A percentile compares a stretch with the other conserved stretches of the same genome.
phyloP scores from a whole-genome alignment of 2,329 filamentous ascomycete genomes.

The Ceratocystis cubensis region DNA sequence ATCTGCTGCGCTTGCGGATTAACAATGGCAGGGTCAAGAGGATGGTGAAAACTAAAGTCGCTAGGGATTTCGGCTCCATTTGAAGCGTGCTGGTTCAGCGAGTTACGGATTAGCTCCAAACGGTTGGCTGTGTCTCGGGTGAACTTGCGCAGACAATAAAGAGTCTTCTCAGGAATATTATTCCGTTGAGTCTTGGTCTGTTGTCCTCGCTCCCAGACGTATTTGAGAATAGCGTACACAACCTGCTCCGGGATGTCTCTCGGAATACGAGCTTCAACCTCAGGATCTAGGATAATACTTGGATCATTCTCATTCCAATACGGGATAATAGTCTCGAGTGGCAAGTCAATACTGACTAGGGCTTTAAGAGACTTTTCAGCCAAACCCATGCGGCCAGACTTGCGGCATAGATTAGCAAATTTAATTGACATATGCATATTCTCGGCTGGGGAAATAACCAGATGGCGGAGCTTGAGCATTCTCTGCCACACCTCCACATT shows the following conservation, averaged over 20 bases:
- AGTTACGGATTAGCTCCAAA: slow-evolving; percentile 41
- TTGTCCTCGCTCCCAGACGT: slow-evolving; percentile 80
- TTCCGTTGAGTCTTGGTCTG: slow-evolving; percentile 32
- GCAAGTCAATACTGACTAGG: slow-evolving; percentile 61
- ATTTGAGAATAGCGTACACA: slow-evolving; percentile 94
- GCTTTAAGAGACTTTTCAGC: slow-evolving; percentile 91
- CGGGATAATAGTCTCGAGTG: slow-evolving; percentile 48
- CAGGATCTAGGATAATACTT: slow-evolving; percentile 22
- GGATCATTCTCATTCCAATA: slow-evolving; percentile 39
- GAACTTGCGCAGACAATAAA: slow-evolving; percentile 48
- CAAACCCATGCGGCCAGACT: slow-evolving; percentile 84
- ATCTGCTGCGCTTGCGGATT: slow-evolving; percentile 40
- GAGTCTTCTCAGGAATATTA: slow-evolving; percentile 40
- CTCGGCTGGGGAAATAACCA: slow-evolving; percentile 83
- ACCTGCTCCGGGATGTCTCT: slow-evolving; percentile 58
- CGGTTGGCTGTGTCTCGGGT: slow-evolving; percentile 46
- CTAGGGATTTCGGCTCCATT: slow-evolving; percentile 35
- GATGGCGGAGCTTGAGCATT: slow-evolving; percentile 85
- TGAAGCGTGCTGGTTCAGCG: slow-evolving; percentile 36
- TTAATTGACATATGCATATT: slow-evolving; percentile 99
- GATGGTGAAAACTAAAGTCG: slow-evolving; percentile 41
- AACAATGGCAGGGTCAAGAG: slow-evolving; percentile 34
- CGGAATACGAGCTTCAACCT: slow-evolving; percentile 20
- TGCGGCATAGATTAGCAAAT: slow-evolving; percentile 94
- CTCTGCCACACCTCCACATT: slow-evolving; percentile 98